A percentile compares a stretch with the other conserved stretches of the same genome.
These are phyloP conservation scores for Trametes villosa DNA, from an alignment of 768 basidiomycete species.

Conservation along the genomic window DNA sequence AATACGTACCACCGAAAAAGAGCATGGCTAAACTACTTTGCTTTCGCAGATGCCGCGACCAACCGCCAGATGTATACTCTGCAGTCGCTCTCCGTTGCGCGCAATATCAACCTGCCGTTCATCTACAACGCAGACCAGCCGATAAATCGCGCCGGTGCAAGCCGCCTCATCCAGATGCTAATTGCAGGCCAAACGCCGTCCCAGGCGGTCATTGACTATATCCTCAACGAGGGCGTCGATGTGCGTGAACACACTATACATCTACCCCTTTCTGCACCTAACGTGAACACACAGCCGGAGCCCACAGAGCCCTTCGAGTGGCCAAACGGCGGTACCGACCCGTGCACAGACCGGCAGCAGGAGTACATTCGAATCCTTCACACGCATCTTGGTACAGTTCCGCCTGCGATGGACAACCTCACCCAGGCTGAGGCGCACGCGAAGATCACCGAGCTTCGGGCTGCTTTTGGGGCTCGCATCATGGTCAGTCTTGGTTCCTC, in stretches of 20 bases:
- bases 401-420: neutral
- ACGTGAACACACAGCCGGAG: neutral
- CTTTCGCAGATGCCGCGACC: neutral
- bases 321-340: neutral
- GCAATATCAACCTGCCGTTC: neutral
- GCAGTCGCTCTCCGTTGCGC: neutral
- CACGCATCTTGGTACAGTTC: neutral
- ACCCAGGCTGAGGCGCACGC: neutral
- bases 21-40: too few relatives aligned
- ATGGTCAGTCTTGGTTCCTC: too few relatives aligned
- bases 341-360: neutral
- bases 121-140: neutral
- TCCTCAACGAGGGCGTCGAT: neutral
- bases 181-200: neutral
- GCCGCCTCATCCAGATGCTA: neutral
- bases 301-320: neutral
- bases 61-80: neutral
- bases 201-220: neutral
- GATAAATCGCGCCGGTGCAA: neutral
- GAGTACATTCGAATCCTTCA: neutral
- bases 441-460: too few relatives aligned
- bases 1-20: too few relatives aligned
- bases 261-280: neutral
- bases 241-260: neutral
- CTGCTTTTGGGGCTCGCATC: too few relatives aligned